A percentile compares a stretch with the other conserved stretches of the same genome.
These are phyloP conservation scores for Flammula alnicola DNA, from an alignment of 1,284 basidiomycete species.

Conservation along the genomic window DNA sequence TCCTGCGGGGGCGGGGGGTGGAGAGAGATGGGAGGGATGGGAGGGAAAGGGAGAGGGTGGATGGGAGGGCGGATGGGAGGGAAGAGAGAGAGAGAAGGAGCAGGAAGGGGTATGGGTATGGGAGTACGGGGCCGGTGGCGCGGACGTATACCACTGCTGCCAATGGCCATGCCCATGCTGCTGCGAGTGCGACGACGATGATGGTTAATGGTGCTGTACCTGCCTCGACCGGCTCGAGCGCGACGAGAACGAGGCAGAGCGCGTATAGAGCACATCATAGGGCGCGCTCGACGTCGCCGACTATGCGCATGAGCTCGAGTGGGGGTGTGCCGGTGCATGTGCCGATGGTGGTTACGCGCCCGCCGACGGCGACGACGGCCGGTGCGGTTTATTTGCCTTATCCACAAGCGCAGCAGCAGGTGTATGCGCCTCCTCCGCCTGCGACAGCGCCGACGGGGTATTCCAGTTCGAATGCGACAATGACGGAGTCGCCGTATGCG, in stretches of 20 bases:
- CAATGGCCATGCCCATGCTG: neutral
- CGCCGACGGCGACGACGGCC: neutral
- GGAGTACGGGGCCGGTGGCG: constrained; percentile 5
- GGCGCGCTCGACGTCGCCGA: constrained; percentile 30
- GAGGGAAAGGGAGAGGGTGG: constrained; percentile 9
- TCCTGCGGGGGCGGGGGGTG: constrained; percentile 1
- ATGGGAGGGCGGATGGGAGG: neutral
- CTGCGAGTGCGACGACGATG: too few species aligned
- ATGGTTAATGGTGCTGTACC: too few species aligned
- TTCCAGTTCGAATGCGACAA: neutral
- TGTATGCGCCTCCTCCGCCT: neutral
- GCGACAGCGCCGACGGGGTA: neutral
- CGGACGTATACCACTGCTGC: constrained; percentile 4
- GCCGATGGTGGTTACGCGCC: neutral
- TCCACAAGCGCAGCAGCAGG: neutral
- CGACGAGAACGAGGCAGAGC: neutral
- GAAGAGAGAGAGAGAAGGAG: neutral
- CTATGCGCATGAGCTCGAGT: constrained; percentile 10
- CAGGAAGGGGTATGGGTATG: constrained; percentile 5
- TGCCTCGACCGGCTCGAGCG: neutral
- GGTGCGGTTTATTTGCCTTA: constrained; percentile 4
- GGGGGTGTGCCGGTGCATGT: neutral
- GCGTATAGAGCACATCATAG: constrained; percentile 11
- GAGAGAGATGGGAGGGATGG: constrained; percentile 14
- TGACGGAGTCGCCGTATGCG: neutral